Base-by-base conservation (phyloP, 1,139 yeast species). In the Groenewaldozyma sp. region DNA sequence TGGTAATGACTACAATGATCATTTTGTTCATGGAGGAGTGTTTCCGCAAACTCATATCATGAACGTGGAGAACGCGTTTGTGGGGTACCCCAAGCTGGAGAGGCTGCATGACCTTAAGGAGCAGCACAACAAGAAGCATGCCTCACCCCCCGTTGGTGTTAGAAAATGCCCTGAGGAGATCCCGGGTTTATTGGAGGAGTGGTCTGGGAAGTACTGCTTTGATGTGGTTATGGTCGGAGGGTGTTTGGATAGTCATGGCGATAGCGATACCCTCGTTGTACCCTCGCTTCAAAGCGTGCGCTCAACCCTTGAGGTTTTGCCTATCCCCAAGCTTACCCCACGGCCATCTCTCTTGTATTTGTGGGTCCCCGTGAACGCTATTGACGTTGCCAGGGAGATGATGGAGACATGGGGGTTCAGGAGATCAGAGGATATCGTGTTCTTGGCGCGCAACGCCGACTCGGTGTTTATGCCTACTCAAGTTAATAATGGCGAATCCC, bases 161-260 rank as follows among this genome's bases (percentile, higher is more conserved):
- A 64, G 80, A 35, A 68, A 22, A 7, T 26, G 65, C 11, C 65
- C 74, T 3, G 67, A 70, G 28, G 62, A 71, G 41, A 76, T 84
- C 58, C 66, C 75, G 1, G 68, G 16, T 4, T 70, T 74, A 0
- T 63, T 87, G 41, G 68, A 71, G 44, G 54, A 59, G 6, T 82
- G 95, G 94, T 73, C 75, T 28, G 63, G 63, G 17, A 69, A 73
- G 37, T 54, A 82, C 31, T 74, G 74, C 43, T 88, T 88, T 60
- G 96, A 88, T 56, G 94, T 87, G 9, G 81, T 88, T 9, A 82
- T 88, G 94, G 75, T 88, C 38, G 95, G 95, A 0, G 93, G 94
- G 1, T 65, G 91, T 43, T 71, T 80, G 1, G 87, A 81, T 45
- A n/a, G n/a, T n/a, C n/a, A n/a, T n/a, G n/a, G n/a, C n/a, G n/a